A percentile compares a stretch with the other conserved stretches of the same genome.
These are phyloP conservation scores for Anthracocystis walkeri DNA, from an alignment of 1,284 basidiomycete species.

Conservation along the genomic window DNA sequence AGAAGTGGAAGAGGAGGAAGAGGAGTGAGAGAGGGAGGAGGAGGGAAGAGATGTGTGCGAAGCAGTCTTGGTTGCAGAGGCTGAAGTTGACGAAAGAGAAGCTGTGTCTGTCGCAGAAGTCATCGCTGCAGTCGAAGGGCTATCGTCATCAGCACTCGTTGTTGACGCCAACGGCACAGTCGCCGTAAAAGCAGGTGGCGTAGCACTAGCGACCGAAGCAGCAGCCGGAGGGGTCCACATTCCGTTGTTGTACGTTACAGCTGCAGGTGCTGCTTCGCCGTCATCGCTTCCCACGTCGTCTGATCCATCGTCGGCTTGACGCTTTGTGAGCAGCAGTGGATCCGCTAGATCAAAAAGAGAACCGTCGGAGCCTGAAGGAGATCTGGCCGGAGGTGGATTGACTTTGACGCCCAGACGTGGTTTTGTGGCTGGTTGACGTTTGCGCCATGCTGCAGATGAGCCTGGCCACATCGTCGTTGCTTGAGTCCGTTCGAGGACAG, in stretches of 20 bases:
- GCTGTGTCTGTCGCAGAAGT: not conserved
- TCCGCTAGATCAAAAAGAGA: not conserved
- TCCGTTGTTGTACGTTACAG: slow-evolving; percentile 33
- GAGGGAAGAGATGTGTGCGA: not conserved
- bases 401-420: slow-evolving; percentile 27
- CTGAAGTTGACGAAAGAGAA: not conserved
- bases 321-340: slow-evolving; percentile 5
- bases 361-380: not conserved
- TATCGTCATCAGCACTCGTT: not conserved
- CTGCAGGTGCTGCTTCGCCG: not conserved
- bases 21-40: not conserved
- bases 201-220: not conserved
- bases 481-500: not conserved
- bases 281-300: not conserved
- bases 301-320: slow-evolving; percentile 17
- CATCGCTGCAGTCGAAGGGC: not conserved
- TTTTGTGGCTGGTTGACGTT: slow-evolving; percentile 25
- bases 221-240: slow-evolving; percentile 41
- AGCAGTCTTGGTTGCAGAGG: not conserved
- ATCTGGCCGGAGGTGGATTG: not conserved
- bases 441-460: slow-evolving; percentile 30
- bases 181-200: slow-evolving; percentile 10
- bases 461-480: slow-evolving; percentile 23
- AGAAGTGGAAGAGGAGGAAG: slow-evolving; percentile 8
- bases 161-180: slow-evolving; percentile 3